Evolutionary conservation across 2,329 filamentous ascomycete genomes (phyloP), one percentile per base, ranked within the genome.

Genomic region (Canariomyces notabilis): DNA sequence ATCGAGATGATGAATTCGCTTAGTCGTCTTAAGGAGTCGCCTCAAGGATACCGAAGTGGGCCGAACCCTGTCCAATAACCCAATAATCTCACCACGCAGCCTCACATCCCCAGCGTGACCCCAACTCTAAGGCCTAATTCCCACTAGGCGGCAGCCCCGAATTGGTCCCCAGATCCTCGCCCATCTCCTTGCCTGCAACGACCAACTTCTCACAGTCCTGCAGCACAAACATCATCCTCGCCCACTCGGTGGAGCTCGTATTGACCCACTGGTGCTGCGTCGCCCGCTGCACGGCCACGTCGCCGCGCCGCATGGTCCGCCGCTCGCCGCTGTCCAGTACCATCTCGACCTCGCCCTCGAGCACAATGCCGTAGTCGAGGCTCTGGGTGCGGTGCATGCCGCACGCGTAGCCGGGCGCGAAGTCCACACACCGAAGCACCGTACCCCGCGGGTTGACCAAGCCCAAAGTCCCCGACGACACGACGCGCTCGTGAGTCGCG

Each of bases 291-390:
- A 76, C 67, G 14, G 68, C 68, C 16, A 74, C 62, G 52, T 76
- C 73, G 2, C 73, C 73, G 20, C 65, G 59, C 44, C 63, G 59
- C 64, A 76, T 57, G 6, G 59, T 33, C 22, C 61, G 57, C 33
- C 50, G 59, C 44, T 72, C 70, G 5, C 72, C 71, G n/a, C 65
- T 64, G 49, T 75, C 73, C 9, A 75, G 56, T 18, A 69, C 50
- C 65, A 74, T 64, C 50, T 74, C 71, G 18, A 76, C 56, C 51
- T 66, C 60, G 0, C 73, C 73, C 51, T 75, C 71, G 7, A 76
- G 53, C 12, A 76, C 68, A 36, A 74, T 64, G 1, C 71, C 73
- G 43, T 70, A 75, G 49, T 76, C 73, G 5, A 76, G 58, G 39
- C 66, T 71, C 50, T 69, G 64, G 0, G 73, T 75, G 9, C 73